phyloP scores from a whole-genome alignment of 2,329 filamentous ascomycete species.

The Aspergillus viridinutans region DNA sequence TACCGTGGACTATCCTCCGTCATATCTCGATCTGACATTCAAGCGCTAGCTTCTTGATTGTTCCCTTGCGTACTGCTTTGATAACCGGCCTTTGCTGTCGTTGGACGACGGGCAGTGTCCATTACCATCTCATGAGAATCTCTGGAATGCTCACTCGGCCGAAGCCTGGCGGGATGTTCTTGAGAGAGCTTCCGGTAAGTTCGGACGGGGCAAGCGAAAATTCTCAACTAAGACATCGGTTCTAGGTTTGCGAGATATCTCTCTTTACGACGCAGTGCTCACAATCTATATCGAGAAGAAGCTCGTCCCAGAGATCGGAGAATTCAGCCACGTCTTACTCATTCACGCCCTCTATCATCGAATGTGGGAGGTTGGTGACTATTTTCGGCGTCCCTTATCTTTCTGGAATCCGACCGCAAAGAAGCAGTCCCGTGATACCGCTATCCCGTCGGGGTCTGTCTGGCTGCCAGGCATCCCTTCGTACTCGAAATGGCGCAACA shows the following conservation, averaged over 20 bases:
- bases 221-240: constrained; percentile 4
- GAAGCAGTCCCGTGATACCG: constrained; percentile 33
- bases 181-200: constrained; percentile 20
- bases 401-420: constrained; percentile 44
- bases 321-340: constrained; percentile 48
- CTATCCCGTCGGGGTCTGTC: constrained; percentile 32
- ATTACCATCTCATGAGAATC: constrained; percentile 38
- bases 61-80: constrained; percentile 38
- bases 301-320: constrained; percentile 42
- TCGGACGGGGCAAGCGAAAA: not conserved
- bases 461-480: constrained; percentile 48
- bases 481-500: constrained; percentile 46
- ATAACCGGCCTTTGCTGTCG: constrained; percentile 31
- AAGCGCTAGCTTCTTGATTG: constrained; percentile 38
- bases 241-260: constrained; percentile 25
- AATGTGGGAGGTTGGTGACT: constrained; percentile 47
- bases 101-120: constrained; percentile 40
- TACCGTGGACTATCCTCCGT: not conserved
- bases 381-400: constrained; percentile 44
- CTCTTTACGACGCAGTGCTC: constrained; percentile 42
- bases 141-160: constrained; percentile 38
- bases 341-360: constrained; percentile 50
- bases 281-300: constrained; percentile 49
- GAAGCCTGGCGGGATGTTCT: constrained; percentile 29
- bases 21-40: constrained; percentile 3